phyloP scores from a whole-genome alignment of 306 rosid genomes.

The Phaseolus lunatus region DNA sequence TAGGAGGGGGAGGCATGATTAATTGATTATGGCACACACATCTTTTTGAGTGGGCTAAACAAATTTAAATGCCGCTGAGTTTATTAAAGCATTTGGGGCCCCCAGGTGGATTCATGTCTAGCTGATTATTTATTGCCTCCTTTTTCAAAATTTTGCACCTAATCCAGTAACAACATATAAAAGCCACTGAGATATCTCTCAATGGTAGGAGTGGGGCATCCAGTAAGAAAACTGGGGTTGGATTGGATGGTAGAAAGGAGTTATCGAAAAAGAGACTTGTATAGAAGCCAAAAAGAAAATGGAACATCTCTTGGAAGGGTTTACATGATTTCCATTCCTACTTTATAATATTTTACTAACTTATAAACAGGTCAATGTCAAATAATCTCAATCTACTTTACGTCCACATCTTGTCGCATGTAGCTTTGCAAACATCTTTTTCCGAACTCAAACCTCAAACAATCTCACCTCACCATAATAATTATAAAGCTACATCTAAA shows the following conservation, averaged over 20 bases:
- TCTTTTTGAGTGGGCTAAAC: background rate
- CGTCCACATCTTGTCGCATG: conserved; percentile 61
- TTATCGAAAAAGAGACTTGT: background rate
- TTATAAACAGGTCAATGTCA: conserved; percentile 51
- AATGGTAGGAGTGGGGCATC: conserved; percentile 34
- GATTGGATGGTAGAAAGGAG: conserved; percentile 6
- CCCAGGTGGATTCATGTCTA: conserved; percentile 9
- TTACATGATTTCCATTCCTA: conserved; percentile 44
- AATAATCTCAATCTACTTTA: conserved; percentile 60
- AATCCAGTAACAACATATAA: conserved; percentile 3
- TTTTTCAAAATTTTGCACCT: conserved; percentile 22
- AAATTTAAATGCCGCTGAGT: conserved; percentile 28
- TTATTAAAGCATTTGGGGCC: conserved; percentile 40
- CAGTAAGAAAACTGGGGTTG: conserved; percentile 15
- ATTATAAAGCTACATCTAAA: conserved; percentile 36
- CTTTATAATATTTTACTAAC: conserved; percentile 18
- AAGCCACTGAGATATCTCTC: background rate
- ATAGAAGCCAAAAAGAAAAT: conserved; percentile 52
- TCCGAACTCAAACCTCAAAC: conserved; percentile 45
- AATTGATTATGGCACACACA: background rate
- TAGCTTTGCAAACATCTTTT: conserved; percentile 50
- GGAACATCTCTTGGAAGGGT: conserved; percentile 19
- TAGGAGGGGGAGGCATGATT: background rate
- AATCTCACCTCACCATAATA: conserved; percentile 36
- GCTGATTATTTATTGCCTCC: conserved; percentile 17